A percentile compares a stretch with the other conserved stretches of the same genome.
These are phyloP conservation scores for Diaporthe vaccinii DNA, from an alignment of 2,329 filamentous ascomycete species.

Conservation along the genomic window DNA sequence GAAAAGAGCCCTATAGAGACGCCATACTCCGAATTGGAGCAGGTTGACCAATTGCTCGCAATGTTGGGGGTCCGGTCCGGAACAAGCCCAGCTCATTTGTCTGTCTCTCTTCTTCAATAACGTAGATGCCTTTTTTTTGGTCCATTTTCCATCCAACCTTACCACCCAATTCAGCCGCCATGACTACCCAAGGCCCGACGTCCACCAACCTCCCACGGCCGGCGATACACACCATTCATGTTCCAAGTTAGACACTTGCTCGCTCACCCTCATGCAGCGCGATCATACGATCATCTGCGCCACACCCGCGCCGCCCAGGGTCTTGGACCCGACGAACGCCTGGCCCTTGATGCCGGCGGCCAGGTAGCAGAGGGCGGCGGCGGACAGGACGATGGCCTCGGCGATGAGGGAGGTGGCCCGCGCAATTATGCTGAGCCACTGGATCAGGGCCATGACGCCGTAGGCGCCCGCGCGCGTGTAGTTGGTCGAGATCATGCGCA, in stretches of 20 bases:
- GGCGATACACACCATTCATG: no score
- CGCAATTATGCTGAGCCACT: conserved; percentile 84
- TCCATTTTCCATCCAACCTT: not conserved
- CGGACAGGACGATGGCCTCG: conserved; percentile 82
- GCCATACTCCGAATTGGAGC: conserved; percentile 38
- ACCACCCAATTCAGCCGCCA: not conserved
- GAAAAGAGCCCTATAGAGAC: conserved; percentile 30
- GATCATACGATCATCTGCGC: conserved; percentile 96
- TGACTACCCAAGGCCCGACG: not conserved
- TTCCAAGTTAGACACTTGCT: not conserved
- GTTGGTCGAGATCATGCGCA: conserved; percentile 94
- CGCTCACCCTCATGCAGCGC: not conserved
- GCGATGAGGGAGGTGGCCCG: conserved; percentile 82
- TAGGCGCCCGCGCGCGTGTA: conserved; percentile 96
- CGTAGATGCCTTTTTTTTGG: not conserved
- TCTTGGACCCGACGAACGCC: conserved; percentile 93
- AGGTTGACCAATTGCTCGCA: conserved; percentile 24
- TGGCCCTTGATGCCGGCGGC: conserved; percentile 86
- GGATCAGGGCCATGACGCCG: conserved; percentile 80
- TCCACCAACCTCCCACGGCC: not conserved
- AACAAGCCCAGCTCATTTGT: conserved; percentile 29
- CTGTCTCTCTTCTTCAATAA: not conserved
- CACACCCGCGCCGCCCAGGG: conserved; percentile 90
- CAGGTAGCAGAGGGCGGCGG: conserved; percentile 85
- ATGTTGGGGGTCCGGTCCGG: not conserved